phyloP scores from a whole-genome alignment of 495 filamentous ascomycete species.

The Echria macrotheca region DNA sequence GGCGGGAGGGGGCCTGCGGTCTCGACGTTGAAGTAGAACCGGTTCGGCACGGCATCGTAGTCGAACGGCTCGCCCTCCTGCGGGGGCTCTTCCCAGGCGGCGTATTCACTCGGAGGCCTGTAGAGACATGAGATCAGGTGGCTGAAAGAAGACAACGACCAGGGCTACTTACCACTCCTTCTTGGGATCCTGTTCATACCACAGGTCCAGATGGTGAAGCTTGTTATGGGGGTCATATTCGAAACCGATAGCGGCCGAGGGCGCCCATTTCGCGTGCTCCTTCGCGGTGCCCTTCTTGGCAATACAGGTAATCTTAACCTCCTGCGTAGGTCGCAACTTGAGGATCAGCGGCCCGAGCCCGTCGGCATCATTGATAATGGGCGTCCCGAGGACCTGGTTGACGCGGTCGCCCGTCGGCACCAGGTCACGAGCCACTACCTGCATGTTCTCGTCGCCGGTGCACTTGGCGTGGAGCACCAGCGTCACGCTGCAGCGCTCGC shows the following conservation, averaged over 20 bases:
- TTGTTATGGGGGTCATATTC: slow-evolving; percentile 98
- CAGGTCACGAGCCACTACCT: slow-evolving; percentile 83
- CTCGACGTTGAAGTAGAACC: slow-evolving; percentile 92
- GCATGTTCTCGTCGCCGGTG: slow-evolving; percentile 75
- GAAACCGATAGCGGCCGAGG: slow-evolving; percentile 85
- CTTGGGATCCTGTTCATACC: slow-evolving; percentile 82
- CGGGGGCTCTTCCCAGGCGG: slow-evolving; percentile 76
- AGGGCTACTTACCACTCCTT: slow-evolving; percentile 93
- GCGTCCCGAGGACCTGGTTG: slow-evolving; percentile 56
- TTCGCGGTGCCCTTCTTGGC: slow-evolving; percentile 98
- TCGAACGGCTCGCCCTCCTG: slow-evolving; percentile 81
- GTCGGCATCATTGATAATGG: slow-evolving; percentile 79
- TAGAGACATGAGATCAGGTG: neutral
- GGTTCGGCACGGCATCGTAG: slow-evolving; percentile 76
- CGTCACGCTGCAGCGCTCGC: slow-evolving; percentile 80
- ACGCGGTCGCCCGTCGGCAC: slow-evolving; percentile 66
- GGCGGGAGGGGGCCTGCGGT: slow-evolving; percentile 81
- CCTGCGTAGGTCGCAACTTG: slow-evolving; percentile 83
- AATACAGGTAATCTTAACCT: slow-evolving; percentile 81
- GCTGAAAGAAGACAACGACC: too few species aligned
- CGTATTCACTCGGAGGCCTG: slow-evolving; percentile 83
- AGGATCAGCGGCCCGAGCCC: slow-evolving; percentile 75
- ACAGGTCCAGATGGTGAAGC: slow-evolving; percentile 79
- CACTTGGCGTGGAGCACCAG: slow-evolving; percentile 79
- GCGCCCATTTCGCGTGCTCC: slow-evolving; percentile 97